These are phyloP conservation scores for Discostella stelligeroides DNA, from an alignment of 108 stramenopile genomes.

Conservation along the genomic window DNA sequence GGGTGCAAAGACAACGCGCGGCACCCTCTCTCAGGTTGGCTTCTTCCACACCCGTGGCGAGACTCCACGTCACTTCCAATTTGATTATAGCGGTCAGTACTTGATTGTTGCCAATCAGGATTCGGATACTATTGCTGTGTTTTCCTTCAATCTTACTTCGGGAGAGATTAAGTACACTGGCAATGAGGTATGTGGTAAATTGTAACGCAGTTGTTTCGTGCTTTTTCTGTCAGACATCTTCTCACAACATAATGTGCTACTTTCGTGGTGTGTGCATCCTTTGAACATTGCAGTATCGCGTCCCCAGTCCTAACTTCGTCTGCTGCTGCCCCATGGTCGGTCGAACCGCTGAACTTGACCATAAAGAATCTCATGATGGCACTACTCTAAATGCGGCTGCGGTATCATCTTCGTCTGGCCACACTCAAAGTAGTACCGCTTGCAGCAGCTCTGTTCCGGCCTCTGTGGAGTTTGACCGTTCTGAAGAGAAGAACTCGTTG, in stretches of 20 bases:
- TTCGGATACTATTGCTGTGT: constrained; percentile 86
- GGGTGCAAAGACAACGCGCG: constrained; percentile 56
- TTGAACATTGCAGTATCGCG: constrained; percentile 54
- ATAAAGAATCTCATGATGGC: not conserved
- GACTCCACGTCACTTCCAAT: constrained; percentile 95
- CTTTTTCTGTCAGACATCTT: not conserved
- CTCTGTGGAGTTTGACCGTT: constrained; percentile 22
- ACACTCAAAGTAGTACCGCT: not conserved
- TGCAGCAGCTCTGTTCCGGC: constrained; percentile 20
- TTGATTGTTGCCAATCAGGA: constrained; percentile 95
- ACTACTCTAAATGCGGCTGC: too few relatives aligned
- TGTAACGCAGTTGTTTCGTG: not conserved
- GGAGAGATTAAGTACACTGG: constrained; percentile 91
- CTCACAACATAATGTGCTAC: not conserved
- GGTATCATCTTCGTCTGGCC: too few relatives aligned
- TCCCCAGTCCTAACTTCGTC: constrained; percentile 93
- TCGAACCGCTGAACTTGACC: constrained; percentile 27
- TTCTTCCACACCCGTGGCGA: constrained; percentile 94
- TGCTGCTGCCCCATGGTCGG: constrained; percentile 76
- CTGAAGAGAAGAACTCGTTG: constrained; percentile 25
- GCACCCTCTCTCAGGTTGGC: constrained; percentile 76
- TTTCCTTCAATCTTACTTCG: constrained; percentile 82
- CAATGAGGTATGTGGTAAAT: constrained; percentile 50
- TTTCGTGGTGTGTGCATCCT: not conserved
- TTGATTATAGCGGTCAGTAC: constrained; percentile 89